Percentiles rank a stretch among this genome's conserved stretches.
Evolutionary conservation across 306 rosid species (phyloP).

Genomic region (Boehmeria nivea): DNA sequence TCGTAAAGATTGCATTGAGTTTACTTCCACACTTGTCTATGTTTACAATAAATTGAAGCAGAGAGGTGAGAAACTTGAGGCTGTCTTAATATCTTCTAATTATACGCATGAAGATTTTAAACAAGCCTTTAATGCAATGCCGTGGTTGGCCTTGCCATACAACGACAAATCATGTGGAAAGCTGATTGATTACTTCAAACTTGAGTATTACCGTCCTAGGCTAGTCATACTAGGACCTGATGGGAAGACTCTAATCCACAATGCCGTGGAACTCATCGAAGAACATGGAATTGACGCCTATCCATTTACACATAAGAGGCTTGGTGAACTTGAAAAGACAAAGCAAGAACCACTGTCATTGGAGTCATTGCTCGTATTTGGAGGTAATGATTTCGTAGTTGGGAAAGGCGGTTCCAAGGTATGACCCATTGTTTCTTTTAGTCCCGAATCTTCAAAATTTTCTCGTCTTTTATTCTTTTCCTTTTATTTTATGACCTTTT

Average conservation of each 20-base stretch:
- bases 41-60: conserved; percentile 28
- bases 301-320: conserved; percentile 34
- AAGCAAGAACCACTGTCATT: too few species aligned
- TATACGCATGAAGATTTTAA: neutral
- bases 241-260: conserved; percentile 29
- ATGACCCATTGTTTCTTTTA: neutral
- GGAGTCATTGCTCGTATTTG: too few species aligned
- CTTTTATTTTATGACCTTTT: neutral
- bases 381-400: too few species aligned
- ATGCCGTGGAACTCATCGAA: conserved; percentile 31
- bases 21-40: conserved; percentile 25
- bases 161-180: conserved; percentile 24
- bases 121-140: too few species aligned
- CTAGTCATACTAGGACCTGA: conserved; percentile 40
- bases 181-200: conserved; percentile 32
- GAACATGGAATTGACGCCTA: too few species aligned
- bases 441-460: conserved; percentile 24
- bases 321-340: neutral
- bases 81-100: conserved; percentile 34
- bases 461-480: too few species aligned
- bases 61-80: conserved; percentile 42
- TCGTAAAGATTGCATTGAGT: too few species aligned
- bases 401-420: conserved; percentile 34
- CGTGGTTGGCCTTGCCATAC: conserved; percentile 28
- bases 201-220: conserved; percentile 21